Percentiles rank a stretch among this genome's conserved stretches.
Conservation (phyloP, 805 yeast species). For the Isabelozyma heimii region DNA sequence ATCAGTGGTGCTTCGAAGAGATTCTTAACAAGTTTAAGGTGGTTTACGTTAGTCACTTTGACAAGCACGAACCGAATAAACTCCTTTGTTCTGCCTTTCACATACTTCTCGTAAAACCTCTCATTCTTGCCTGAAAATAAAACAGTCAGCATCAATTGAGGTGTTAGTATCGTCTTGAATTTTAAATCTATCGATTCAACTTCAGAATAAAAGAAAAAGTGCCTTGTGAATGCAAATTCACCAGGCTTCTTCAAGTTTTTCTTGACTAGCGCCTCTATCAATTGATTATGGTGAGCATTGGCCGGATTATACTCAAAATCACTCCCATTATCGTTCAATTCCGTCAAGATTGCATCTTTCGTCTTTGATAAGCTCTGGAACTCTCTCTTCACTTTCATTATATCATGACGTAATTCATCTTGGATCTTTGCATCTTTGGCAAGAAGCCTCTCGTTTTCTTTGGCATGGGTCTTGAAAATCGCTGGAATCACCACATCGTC, state of each 20-base stretch:
- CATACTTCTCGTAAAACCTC: neutral
- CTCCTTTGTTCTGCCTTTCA: constrained; percentile 1
- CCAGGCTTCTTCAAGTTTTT: neutral
- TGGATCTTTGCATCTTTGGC: constrained; percentile 16
- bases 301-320: constrained; percentile 12
- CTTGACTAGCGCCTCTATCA: constrained; percentile 16
- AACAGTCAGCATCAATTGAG: neutral
- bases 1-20: neutral
- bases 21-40: neutral
- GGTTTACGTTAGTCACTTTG: neutral
- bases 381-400: constrained; percentile 11
- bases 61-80: constrained; percentile 1
- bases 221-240: constrained; percentile 10
- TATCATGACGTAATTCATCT: constrained; percentile 15
- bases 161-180: too few species aligned
- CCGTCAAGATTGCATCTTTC: constrained; percentile 16
- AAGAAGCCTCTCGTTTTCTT: constrained; percentile 20
- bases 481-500: constrained; percentile 23
- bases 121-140: neutral
- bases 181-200: neutral
- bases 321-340: constrained; percentile 32
- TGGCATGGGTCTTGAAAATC: constrained; percentile 27
- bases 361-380: constrained; percentile 9
- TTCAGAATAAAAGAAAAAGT: constrained; percentile 20
- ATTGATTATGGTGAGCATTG: constrained; percentile 10